These are phyloP conservation scores for Penicillium crustosum DNA, from an alignment of 2,329 filamentous ascomycete species.

Conservation along the genomic window DNA sequence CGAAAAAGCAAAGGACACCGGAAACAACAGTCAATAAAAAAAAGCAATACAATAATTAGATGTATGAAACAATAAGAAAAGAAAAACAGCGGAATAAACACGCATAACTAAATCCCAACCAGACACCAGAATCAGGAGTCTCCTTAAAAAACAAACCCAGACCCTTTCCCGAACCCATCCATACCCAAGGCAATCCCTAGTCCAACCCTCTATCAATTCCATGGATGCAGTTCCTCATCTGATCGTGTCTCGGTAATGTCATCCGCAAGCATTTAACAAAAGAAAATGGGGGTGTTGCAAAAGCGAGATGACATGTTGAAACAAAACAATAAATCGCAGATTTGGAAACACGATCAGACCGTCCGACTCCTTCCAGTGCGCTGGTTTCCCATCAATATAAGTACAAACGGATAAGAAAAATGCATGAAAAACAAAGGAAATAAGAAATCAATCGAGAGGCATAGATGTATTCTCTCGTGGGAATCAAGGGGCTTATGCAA, in stretches of 20 bases:
- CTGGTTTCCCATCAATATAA: constrained; percentile 15
- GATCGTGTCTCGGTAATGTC: constrained; percentile 31
- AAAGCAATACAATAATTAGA: constrained; percentile 5
- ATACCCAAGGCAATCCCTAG: constrained; percentile 7
- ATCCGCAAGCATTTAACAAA: constrained; percentile 24
- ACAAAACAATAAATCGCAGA: constrained; percentile 13
- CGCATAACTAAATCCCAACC: constrained; percentile 19
- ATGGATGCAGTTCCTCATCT: constrained; percentile 27
- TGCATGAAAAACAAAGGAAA: constrained; percentile 15
- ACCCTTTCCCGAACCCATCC: constrained; percentile 8
- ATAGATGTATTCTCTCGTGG: constrained; percentile 17
- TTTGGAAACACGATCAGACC: constrained; percentile 15
- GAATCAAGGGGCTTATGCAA: constrained; percentile 28
- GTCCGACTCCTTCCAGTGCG: constrained; percentile 13
- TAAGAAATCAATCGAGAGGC: constrained; percentile 18
- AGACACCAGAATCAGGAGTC: constrained; percentile 23
- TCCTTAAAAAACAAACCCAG: constrained; percentile 16
- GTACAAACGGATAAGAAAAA: constrained; percentile 16
- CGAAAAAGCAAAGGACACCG: background rate
- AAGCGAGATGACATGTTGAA: constrained; percentile 15
- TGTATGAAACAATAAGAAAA: constrained; percentile 3
- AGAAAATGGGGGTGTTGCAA: constrained; percentile 9
- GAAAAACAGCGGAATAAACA: constrained; percentile 19
- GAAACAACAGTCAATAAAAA: background rate
- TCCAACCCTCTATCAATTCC: constrained; percentile 15